A percentile compares a stretch with the other conserved stretches of the same genome.
These are phyloP conservation scores for Pyronema omphalodes DNA, from an alignment of 495 filamentous ascomycete species.

Conservation along the genomic window DNA sequence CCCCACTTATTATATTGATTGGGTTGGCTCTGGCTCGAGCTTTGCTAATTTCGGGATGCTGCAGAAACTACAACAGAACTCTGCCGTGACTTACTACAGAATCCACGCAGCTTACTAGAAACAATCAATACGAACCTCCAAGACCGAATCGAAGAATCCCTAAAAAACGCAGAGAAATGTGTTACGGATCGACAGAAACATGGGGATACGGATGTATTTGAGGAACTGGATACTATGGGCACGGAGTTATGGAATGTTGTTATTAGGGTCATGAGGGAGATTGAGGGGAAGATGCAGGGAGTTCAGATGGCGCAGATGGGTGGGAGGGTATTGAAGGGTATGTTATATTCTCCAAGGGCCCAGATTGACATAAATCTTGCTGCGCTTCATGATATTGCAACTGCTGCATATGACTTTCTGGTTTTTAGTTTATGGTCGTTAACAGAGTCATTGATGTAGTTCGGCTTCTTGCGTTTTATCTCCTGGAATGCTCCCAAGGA, in stretches of 20 bases:
- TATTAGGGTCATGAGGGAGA: slow-evolving; percentile 21
- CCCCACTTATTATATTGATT: too few species aligned
- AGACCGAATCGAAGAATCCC: slow-evolving; percentile 13
- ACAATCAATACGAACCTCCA: neutral
- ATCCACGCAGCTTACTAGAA: neutral
- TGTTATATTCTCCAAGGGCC: neutral
- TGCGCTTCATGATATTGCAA: too few species aligned
- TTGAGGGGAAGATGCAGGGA: too few species aligned
- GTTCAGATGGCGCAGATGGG: slow-evolving; percentile 7
- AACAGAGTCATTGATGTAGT: slow-evolving; percentile 24
- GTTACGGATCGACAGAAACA: slow-evolving; percentile 12
- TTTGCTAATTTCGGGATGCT: slow-evolving; percentile 3
- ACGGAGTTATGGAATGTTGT: slow-evolving; percentile 49
- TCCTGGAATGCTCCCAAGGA: slow-evolving; percentile 44
- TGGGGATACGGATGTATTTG: slow-evolving; percentile 8
- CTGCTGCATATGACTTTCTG: too few species aligned
- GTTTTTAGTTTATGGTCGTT: neutral
- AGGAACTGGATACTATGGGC: slow-evolving; percentile 26
- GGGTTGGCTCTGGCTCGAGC: too few species aligned
- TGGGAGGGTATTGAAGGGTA: slow-evolving; percentile 6
- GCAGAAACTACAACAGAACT: slow-evolving; percentile 17
- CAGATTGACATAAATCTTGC: too few species aligned
- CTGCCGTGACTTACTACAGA: slow-evolving; percentile 13
- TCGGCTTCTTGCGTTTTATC: slow-evolving; percentile 48
- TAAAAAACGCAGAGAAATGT: slow-evolving; percentile 20